Evolutionary conservation across 495 filamentous ascomycete genomes (phyloP).

Genomic region (Chaetomium cochliodes): DNA sequence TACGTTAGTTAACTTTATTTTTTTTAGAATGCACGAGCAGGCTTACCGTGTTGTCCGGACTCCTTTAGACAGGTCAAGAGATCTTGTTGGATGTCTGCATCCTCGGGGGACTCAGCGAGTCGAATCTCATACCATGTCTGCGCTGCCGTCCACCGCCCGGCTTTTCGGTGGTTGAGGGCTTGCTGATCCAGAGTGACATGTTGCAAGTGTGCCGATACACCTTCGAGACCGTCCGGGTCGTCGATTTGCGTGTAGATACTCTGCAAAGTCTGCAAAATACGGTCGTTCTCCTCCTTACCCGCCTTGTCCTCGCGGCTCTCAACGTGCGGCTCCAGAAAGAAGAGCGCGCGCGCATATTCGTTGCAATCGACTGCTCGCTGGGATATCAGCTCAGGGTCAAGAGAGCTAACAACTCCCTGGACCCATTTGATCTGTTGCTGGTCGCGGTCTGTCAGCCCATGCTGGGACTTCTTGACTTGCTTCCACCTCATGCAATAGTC

Average conservation of each 20-base stretch:
- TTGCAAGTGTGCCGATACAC: constrained; percentile 80
- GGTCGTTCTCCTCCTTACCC: constrained; percentile 46
- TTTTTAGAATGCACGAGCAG: not conserved
- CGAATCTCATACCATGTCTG: constrained; percentile 96
- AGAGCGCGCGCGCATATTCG: constrained; percentile 86
- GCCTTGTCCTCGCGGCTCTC: constrained; percentile 53
- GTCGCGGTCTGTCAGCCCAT: constrained; percentile 37
- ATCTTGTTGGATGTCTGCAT: constrained; percentile 75
- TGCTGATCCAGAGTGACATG: constrained; percentile 87
- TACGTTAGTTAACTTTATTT: constrained; percentile 25
- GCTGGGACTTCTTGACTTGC: constrained; percentile 58
- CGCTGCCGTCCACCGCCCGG: constrained; percentile 94
- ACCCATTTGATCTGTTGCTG: constrained; percentile 39
- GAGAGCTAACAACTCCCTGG: constrained; percentile 52
- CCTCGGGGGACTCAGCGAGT: constrained; percentile 71
- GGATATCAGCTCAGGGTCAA: constrained; percentile 84
- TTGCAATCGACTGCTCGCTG: constrained; percentile 84
- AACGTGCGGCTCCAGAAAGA: constrained; percentile 91
- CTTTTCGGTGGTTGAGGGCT: constrained; percentile 84
- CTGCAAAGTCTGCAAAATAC: constrained; percentile 72
- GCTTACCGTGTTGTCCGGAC: constrained; percentile 81
- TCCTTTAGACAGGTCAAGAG: constrained; percentile 87
- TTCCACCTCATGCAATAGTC: constrained; percentile 91
- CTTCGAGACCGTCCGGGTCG: constrained; percentile 94
- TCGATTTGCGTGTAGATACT: constrained; percentile 96